Percentiles rank a stretch among this genome's conserved stretches.
phyloP scores from a whole-genome alignment of 768 basidiomycete genomes.

The Fomitopsis pulvina region DNA sequence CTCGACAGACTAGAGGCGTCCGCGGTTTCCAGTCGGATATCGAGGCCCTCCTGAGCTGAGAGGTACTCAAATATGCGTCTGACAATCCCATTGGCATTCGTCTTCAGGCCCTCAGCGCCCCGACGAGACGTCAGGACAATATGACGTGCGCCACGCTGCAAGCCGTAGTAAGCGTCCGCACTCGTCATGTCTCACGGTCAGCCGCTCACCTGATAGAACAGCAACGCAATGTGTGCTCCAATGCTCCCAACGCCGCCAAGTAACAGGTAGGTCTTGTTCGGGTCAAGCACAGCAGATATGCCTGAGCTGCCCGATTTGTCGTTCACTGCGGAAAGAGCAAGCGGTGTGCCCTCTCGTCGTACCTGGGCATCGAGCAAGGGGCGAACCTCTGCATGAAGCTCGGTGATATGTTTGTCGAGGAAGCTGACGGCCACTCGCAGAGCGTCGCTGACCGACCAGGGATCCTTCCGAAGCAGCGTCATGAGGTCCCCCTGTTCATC shows the following conservation, averaged over 20 bases:
- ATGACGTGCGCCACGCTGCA: constrained; percentile 21
- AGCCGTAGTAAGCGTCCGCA: not conserved
- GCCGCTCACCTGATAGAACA: constrained; percentile 33
- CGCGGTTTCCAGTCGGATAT: constrained; percentile 1
- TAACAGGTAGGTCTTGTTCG: constrained; percentile 29
- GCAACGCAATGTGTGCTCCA: constrained; percentile 31
- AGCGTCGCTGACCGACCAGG: constrained; percentile 10
- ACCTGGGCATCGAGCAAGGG: no score
- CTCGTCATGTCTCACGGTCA: no score
- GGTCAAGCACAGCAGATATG: no score
- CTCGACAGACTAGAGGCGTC: constrained; percentile 2
- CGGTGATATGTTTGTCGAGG: not conserved
- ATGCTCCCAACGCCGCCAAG: constrained; percentile 34
- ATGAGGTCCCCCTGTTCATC: constrained; percentile 2
- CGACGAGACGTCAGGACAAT: constrained; percentile 15
- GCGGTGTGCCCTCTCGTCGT: no score
- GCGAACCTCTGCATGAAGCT: no score
- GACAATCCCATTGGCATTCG: not conserved
- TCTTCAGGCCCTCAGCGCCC: constrained; percentile 2
- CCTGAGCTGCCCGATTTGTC: no score
- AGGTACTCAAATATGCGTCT: constrained; percentile 9
- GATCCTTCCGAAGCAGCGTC: constrained; percentile 1
- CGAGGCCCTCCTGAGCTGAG: constrained; percentile 1
- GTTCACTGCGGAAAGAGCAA: not conserved
- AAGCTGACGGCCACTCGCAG: not conserved